A percentile compares a stretch with the other conserved stretches of the same genome.
Conservation (phyloP, 257 asterid species). For the Nicotiana sylvestris region DNA sequence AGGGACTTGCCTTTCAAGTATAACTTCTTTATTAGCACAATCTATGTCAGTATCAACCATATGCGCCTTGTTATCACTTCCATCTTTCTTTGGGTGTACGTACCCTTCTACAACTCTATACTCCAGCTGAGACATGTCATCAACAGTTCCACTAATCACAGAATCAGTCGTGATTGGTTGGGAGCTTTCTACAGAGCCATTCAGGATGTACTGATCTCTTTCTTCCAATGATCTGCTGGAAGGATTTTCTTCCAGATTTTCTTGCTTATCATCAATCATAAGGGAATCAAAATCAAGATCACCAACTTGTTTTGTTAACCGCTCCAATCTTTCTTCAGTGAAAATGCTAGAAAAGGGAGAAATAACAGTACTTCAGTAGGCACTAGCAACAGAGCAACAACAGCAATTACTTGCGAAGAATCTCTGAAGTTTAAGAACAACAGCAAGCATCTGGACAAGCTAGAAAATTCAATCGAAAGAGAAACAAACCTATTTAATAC, state of each 20-base stretch:
- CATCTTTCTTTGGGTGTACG: conserved; percentile 29
- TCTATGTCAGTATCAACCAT: conserved; percentile 38
- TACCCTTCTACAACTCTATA: conserved; percentile 35
- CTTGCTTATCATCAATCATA: conserved; percentile 35
- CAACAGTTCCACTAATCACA: conserved; percentile 28
- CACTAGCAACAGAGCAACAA: conserved; percentile 9
- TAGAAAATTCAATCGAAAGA: not conserved
- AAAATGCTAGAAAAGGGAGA: conserved; percentile 59
- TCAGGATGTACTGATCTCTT: conserved; percentile 31
- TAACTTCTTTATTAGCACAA: conserved; percentile 33
- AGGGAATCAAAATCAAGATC: conserved; percentile 59
- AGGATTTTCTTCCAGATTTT: conserved; percentile 43
- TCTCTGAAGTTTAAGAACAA: not conserved
- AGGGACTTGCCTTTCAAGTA: conserved; percentile 20
- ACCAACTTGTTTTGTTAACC: conserved; percentile 63
- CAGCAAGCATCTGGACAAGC: conserved; percentile 8
- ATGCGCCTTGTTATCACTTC: conserved; percentile 23
- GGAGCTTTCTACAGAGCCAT: conserved; percentile 44
- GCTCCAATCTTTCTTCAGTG: conserved; percentile 86
- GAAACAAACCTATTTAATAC: conserved; percentile 71
- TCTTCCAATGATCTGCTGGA: conserved; percentile 34
- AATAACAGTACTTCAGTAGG: not conserved
- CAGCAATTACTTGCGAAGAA: conserved; percentile 11
- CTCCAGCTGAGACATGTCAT: conserved; percentile 39
- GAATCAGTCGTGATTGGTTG: conserved; percentile 38